Percentiles rank a stretch among this genome's conserved stretches.
These are phyloP conservation scores for Paraleonurus japonicus DNA, from an alignment of 257 asterid species.

Conservation along the genomic window DNA sequence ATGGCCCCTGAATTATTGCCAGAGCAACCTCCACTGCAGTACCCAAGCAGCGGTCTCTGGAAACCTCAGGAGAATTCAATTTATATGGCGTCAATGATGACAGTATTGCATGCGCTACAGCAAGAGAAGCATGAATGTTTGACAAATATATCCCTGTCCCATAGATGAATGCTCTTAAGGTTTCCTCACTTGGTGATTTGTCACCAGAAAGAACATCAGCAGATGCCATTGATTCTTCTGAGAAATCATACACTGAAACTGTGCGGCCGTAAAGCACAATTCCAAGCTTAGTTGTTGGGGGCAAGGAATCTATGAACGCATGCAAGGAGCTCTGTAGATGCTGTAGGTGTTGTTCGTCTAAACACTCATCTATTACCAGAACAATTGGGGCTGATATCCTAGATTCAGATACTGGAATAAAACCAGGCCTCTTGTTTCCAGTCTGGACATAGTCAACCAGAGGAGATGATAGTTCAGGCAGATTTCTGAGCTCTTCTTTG, in stretches of 20 bases:
- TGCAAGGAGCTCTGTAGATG: conserved; percentile 93
- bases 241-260: conserved; percentile 85
- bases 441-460: conserved; percentile 79
- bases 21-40: conserved; percentile 89
- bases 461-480: conserved; percentile 77
- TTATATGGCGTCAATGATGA: conserved; percentile 78
- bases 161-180: conserved; percentile 78
- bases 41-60: conserved; percentile 93
- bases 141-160: conserved; percentile 91
- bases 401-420: conserved; percentile 74
- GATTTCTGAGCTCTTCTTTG: conserved; percentile 74
- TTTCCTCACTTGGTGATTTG: conserved; percentile 67
- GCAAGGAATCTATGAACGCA: conserved; percentile 90
- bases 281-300: conserved; percentile 83
- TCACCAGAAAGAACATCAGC: conserved; percentile 91
- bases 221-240: conserved; percentile 82
- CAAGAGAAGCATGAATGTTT: conserved; percentile 82
- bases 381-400: conserved; percentile 75
- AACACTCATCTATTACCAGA: conserved; percentile 90
- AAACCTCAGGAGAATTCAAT: conserved; percentile 68
- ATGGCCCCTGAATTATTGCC: conserved; percentile 87
- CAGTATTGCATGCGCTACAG: conserved; percentile 78
- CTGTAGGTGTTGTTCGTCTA: conserved; percentile 89
- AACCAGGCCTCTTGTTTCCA: conserved; percentile 74
- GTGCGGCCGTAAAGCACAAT: conserved; percentile 82